A percentile compares a stretch with the other conserved stretches of the same genome.
Conservation (phyloP, 106 monocot species). For the Platanthera guangdongensis region DNA sequence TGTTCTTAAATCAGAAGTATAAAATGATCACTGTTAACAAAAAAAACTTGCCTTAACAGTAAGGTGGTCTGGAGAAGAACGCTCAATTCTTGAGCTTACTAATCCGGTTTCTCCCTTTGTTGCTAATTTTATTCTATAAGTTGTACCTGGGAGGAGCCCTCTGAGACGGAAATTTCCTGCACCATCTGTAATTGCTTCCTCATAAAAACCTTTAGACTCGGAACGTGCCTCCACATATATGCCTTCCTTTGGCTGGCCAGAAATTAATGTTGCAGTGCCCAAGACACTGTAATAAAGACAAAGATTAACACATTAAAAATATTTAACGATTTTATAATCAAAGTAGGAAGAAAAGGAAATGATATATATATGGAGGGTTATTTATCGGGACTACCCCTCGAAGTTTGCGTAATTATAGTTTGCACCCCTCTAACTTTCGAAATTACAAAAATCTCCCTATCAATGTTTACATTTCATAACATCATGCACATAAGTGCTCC, state of each 20-base stretch:
- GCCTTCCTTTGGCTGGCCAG: slow-evolving; percentile 80
- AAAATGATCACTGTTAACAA: neutral
- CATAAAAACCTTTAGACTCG: slow-evolving; percentile 80
- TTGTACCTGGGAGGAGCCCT: slow-evolving; percentile 76
- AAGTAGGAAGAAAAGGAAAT: neutral
- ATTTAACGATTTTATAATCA: neutral
- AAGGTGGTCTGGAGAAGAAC: slow-evolving; percentile 64
- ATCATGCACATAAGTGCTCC: no score
- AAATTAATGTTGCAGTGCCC: slow-evolving; percentile 66
- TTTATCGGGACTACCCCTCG: no score
- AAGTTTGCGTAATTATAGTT: no score
- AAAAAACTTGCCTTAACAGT: slow-evolving; percentile 33
- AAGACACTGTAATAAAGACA: slow-evolving; percentile 46
- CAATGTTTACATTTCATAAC: no score
- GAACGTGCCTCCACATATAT: slow-evolving; percentile 81
- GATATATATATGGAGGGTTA: neutral
- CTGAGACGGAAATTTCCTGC: slow-evolving; percentile 79
- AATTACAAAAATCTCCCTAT: no score
- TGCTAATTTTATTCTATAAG: slow-evolving; percentile 53
- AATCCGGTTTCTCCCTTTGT: slow-evolving; percentile 24
- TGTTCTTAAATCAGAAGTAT: neutral
- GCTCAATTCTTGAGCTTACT: slow-evolving; percentile 52
- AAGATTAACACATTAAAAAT: neutral
- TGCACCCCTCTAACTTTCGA: no score
- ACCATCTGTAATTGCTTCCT: slow-evolving; percentile 72